phyloP scores from a whole-genome alignment of 768 basidiomycete genomes.

The Pulveroboletus sp. region DNA sequence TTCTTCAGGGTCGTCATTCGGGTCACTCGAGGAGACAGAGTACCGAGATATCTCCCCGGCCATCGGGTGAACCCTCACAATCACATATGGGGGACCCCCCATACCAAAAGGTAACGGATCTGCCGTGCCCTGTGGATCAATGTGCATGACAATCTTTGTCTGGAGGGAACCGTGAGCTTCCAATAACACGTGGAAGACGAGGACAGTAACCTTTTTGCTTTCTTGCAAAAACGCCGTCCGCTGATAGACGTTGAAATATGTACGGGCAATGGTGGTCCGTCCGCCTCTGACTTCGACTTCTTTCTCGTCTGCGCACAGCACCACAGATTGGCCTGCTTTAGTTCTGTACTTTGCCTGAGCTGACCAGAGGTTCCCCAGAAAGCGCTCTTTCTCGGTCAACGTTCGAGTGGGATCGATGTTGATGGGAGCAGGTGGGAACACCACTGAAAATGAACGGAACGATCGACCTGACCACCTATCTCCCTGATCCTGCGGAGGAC shows the following conservation, averaged over 20 bases:
- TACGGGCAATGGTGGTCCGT: slow-evolving; percentile 62
- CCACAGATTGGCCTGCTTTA: slow-evolving; percentile 68
- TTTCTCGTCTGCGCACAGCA: slow-evolving; percentile 65
- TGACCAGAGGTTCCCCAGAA: slow-evolving; percentile 87
- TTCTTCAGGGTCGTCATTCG: slow-evolving; percentile 71
- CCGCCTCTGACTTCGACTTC: slow-evolving; percentile 72
- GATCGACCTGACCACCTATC: slow-evolving; percentile 89
- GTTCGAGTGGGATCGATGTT: slow-evolving; percentile 66
- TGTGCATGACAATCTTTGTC: slow-evolving; percentile 87
- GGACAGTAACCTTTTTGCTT: slow-evolving; percentile 61
- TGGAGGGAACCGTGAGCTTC: slow-evolving; percentile 30
- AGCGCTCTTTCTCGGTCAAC: slow-evolving; percentile 70
- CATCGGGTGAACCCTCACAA: slow-evolving; percentile 80
- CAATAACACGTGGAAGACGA: slow-evolving; percentile 1
- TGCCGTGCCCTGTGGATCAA: slow-evolving; percentile 73
- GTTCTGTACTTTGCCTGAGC: slow-evolving; percentile 82
- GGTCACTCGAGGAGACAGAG: slow-evolving; percentile 71
- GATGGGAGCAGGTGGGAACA: slow-evolving; percentile 67
- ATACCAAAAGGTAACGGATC: slow-evolving; percentile 78
- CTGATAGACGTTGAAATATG: slow-evolving; percentile 91
- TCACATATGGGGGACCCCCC: slow-evolving; percentile 67
- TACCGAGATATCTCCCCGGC: slow-evolving; percentile 80
- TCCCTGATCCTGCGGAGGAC: slow-evolving; percentile 73
- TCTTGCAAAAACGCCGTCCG: slow-evolving; percentile 77
- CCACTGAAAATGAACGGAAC: slow-evolving; percentile 75